Percentiles rank a stretch among this genome's conserved stretches.
Evolutionary conservation across 345 rosid genomes (phyloP).

Genomic region (Mangifera indica): DNA sequence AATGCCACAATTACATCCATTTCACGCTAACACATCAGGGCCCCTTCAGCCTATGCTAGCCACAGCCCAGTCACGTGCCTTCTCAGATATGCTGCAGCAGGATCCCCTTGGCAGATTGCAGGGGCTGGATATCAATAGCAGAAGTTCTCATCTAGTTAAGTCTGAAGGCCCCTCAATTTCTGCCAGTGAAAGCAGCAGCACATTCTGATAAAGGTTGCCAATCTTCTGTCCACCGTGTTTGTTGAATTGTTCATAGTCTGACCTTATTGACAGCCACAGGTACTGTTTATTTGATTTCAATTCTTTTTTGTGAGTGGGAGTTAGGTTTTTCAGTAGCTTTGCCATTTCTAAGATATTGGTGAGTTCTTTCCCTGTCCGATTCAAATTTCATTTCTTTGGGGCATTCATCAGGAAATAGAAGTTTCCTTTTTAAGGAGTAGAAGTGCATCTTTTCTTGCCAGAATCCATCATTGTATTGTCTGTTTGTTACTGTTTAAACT

Average conservation of each 20-base stretch:
- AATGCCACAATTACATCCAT: slow-evolving; percentile 55
- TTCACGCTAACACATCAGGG: slow-evolving; percentile 40
- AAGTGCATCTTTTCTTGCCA: slow-evolving; percentile 20
- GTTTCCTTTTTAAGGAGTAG: slow-evolving; percentile 29
- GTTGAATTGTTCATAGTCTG: slow-evolving; percentile 55
- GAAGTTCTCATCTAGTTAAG: slow-evolving; percentile 55
- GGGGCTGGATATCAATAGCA: slow-evolving; percentile 75
- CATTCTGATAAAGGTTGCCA: slow-evolving; percentile 37
- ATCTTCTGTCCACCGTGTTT: slow-evolving; percentile 20
- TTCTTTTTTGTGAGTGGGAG: slow-evolving; percentile 35
- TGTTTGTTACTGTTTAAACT: slow-evolving; percentile 22
- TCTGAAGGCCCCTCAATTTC: slow-evolving; percentile 66
- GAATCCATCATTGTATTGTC: slow-evolving; percentile 10
- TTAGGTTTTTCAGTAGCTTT: slow-evolving; percentile 29
- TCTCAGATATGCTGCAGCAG: slow-evolving; percentile 60
- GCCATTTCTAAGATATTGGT: slow-evolving; percentile 20
- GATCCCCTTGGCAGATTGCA: slow-evolving; percentile 71
- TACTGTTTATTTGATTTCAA: slow-evolving; percentile 28
- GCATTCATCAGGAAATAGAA: slow-evolving; percentile 28
- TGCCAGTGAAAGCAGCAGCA: slow-evolving; percentile 75
- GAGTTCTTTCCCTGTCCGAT: slow-evolving; percentile 20
- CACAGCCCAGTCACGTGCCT: slow-evolving; percentile 39
- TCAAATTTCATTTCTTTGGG: slow-evolving; percentile 30
- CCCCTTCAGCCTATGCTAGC: slow-evolving; percentile 41
- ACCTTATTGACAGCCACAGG: slow-evolving; percentile 42